Base-by-base conservation (phyloP, 257 asterid species). In the Voacanga thouarsii region DNA sequence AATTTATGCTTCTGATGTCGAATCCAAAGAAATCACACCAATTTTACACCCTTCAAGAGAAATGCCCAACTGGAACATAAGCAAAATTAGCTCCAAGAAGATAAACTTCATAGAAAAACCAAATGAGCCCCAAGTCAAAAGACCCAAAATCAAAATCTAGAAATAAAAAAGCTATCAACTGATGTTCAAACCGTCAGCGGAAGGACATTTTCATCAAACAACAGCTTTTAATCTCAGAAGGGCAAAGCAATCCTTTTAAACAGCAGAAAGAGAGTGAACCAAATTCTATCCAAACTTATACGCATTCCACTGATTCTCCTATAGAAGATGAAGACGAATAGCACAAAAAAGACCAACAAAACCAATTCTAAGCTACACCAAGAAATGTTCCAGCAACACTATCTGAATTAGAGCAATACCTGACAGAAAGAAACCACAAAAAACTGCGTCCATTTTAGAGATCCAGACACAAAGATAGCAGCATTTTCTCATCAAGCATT, bases 391-490 rank as follows among this genome's bases (percentile, higher is more conserved):
- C 9, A 50, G 66, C 56, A 28, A 41, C 11, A 61, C 24, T 49
- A 55, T 50, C 74, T 21, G 14, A 51, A 71, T 63, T 39, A 56
- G 59, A 72, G 57, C 61, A 71, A 28, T 30, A 74, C 82, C 71
- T 55, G 78, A 33, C 41, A 23, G 50, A 37, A 61, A 80, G 37
- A 74, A 60, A 82, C 47, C 80, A 55, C 37, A 64, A 55, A 55
- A 24, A 45, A 79, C 21, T n/a, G 43, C 33, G 77, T 53, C 71
- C 56, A 77, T 75, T 80, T 73, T 71, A 70, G 77, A 85, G 91
- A 91, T 88, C 91, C 82, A 77, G 53, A 45, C 68, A 76, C 51
- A 76, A 30, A 77, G 55, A 73, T 19, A 30, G 59, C 80, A 80
- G 86, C 87, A 85, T 80, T 79, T 75, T 19, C 85, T 76, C 41